Evolutionary conservation across 257 asterid species (phyloP).

Genomic region (Hygrophila difformis): DNA sequence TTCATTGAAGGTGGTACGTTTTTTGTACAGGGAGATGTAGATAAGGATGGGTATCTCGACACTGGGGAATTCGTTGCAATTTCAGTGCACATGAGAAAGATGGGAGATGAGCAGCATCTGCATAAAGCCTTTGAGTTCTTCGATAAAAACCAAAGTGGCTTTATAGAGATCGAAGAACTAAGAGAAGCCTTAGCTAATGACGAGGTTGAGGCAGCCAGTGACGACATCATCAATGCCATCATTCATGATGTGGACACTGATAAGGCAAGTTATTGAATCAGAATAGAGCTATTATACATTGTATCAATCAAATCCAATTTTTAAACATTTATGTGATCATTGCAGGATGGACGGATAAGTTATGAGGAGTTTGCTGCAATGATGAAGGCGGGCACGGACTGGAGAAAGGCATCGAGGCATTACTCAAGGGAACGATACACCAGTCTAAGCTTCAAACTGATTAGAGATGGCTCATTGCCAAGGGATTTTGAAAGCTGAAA

Average conservation of each 20-base stretch:
- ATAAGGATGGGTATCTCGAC: slow-evolving; percentile 75
- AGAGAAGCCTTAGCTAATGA: slow-evolving; percentile 57
- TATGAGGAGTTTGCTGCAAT: slow-evolving; percentile 54
- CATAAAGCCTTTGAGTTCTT: slow-evolving; percentile 71
- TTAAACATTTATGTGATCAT: too few species aligned
- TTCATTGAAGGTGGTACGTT: too few species aligned
- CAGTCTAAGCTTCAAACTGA: slow-evolving; percentile 44
- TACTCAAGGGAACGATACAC: slow-evolving; percentile 61
- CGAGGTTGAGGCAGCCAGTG: slow-evolving; percentile 51
- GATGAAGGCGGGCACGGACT: slow-evolving; percentile 79
- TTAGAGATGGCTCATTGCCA: slow-evolving; percentile 35
- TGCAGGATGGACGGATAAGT: slow-evolving; percentile 72
- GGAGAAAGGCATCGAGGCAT: slow-evolving; percentile 77
- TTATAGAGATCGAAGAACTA: slow-evolving; percentile 79
- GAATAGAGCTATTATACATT: too few species aligned
- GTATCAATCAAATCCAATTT: too few species aligned
- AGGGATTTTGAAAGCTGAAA: too few species aligned
- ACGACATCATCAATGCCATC: slow-evolving; percentile 69
- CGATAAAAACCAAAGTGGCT: slow-evolving; percentile 57
- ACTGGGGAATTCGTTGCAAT: slow-evolving; percentile 83
- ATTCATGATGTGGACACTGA: slow-evolving; percentile 86
- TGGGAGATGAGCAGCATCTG: slow-evolving; percentile 72
- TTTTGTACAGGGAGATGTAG: slow-evolving; percentile 62
- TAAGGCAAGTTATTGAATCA: slow-evolving; percentile 60
- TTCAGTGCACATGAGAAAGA: slow-evolving; percentile 62